A percentile compares a stretch with the other conserved stretches of the same genome.
Conservation (phyloP, 1,284 basidiomycete genomes). For the Mycena citricolor region DNA sequence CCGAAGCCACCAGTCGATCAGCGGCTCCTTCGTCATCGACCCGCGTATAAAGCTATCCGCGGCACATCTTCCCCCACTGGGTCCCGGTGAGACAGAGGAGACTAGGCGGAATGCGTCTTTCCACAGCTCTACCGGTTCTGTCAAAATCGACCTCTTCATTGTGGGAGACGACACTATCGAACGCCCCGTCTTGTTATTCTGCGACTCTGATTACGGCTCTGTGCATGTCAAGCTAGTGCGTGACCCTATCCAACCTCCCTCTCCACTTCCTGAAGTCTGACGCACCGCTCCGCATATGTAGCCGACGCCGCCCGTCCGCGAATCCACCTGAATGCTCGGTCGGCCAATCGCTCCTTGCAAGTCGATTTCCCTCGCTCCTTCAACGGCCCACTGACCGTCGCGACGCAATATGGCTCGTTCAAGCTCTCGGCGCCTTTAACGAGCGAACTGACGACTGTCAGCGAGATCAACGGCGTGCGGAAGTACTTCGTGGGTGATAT, state of each 20-base stretch:
- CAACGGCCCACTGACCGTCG: slow-evolving; percentile 34
- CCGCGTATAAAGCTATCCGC: slow-evolving; percentile 1
- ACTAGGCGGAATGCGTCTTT: slow-evolving; percentile 16
- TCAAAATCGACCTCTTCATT: slow-evolving; percentile 2
- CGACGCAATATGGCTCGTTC: slow-evolving; percentile 27
- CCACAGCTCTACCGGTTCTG: slow-evolving; percentile 12
- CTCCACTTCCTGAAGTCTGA: too few species aligned
- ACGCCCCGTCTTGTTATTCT: slow-evolving; percentile 24
- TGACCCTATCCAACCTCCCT: too few species aligned
- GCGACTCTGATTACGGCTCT: too few species aligned
- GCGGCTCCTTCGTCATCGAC: slow-evolving; percentile 7
- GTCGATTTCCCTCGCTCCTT: slow-evolving; percentile 40
- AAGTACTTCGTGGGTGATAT: slow-evolving; percentile 37
- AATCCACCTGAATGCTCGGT: slow-evolving; percentile 24
- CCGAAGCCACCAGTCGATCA: slow-evolving; percentile 1
- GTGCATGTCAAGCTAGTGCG: too few species aligned
- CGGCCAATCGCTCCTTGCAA: slow-evolving; percentile 31
- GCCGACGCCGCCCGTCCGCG: slow-evolving; percentile 25
- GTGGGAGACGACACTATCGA: slow-evolving; percentile 1
- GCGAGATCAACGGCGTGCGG: slow-evolving; percentile 28
- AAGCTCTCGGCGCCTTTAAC: slow-evolving; percentile 30
- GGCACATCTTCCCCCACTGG: neutral
- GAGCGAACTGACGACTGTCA: slow-evolving; percentile 29
- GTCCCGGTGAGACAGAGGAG: slow-evolving; percentile 29
- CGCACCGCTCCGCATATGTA: too few species aligned